phyloP scores from a whole-genome alignment of 257 asterid genomes.

The Solanum piurae region DNA sequence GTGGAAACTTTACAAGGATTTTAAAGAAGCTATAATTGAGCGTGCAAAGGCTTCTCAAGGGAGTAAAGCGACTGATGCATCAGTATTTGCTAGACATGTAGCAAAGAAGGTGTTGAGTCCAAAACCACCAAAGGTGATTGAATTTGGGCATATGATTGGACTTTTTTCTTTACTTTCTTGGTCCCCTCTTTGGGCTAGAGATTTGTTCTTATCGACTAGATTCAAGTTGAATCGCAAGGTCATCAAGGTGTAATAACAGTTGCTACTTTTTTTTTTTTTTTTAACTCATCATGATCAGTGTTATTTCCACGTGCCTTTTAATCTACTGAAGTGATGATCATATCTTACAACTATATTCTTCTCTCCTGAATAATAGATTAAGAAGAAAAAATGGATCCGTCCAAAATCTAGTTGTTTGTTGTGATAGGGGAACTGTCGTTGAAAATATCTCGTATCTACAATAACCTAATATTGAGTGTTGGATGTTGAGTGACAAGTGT shows the following conservation, averaged over 20 bases:
- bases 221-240: conserved; percentile 29
- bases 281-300: not conserved
- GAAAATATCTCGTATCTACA: not conserved
- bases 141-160: conserved; percentile 51
- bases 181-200: conserved; percentile 66
- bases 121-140: conserved; percentile 41
- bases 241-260: not conserved
- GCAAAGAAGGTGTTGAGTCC: conserved; percentile 32
- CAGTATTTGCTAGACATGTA: conserved; percentile 50
- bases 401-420: not conserved
- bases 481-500: not conserved
- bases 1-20: conserved; percentile 49
- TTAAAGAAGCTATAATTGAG: conserved; percentile 32
- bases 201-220: conserved; percentile 29
- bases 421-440: too few species aligned
- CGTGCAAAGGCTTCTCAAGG: conserved; percentile 69
- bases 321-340: not conserved
- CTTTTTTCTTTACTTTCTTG: conserved; percentile 38
- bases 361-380: not conserved
- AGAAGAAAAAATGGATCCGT: not conserved
- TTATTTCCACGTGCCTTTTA: not conserved
- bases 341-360: not conserved
- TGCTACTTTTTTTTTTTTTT: not conserved
- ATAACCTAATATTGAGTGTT: not conserved
- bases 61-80: conserved; percentile 44